Conservation (phyloP, 768 basidiomycete genomes). For the Podaxis pistillaris region DNA sequence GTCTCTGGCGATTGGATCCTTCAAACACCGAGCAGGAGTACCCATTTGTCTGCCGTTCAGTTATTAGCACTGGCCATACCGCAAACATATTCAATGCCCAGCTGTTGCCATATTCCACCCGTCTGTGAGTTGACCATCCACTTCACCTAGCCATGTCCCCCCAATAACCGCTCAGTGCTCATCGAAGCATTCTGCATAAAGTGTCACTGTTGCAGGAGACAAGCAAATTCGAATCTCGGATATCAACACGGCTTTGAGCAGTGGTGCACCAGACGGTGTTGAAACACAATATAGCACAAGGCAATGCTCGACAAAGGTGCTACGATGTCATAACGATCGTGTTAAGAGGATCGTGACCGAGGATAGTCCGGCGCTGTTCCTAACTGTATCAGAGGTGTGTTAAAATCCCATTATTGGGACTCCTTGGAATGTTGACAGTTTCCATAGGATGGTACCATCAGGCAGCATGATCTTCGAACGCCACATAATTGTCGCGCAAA, state of each 20-base stretch:
- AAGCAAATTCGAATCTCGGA: slow-evolving; percentile 79
- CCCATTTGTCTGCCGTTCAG: slow-evolving; percentile 61
- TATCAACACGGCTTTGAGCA: slow-evolving; percentile 41
- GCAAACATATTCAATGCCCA: slow-evolving; percentile 85
- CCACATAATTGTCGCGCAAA: slow-evolving; percentile 58
- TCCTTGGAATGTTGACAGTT: slow-evolving; percentile 1
- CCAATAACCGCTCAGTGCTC: slow-evolving; percentile 17
- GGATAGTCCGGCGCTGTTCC: slow-evolving; percentile 71
- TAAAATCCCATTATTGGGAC: background rate
- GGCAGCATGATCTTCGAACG: slow-evolving; percentile 82
- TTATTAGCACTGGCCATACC: slow-evolving; percentile 77
- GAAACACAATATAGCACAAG: slow-evolving; percentile 45
- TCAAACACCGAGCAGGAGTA: slow-evolving; percentile 45
- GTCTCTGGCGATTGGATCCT: slow-evolving; percentile 74
- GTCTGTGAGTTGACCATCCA: slow-evolving; percentile 50
- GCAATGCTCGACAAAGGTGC: slow-evolving; percentile 48
- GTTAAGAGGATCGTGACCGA: slow-evolving; percentile 82
- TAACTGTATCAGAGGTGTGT: slow-evolving; percentile 76
- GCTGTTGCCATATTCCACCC: slow-evolving; percentile 75
- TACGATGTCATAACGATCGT: slow-evolving; percentile 69
- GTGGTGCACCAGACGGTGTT: slow-evolving; percentile 33
- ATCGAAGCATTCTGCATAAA: slow-evolving; percentile 24
- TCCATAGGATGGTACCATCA: slow-evolving; percentile 75
- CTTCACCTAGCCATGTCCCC: background rate
- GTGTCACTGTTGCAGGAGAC: slow-evolving; percentile 76